Evolutionary conservation across 495 filamentous ascomycete species (phyloP).

Genomic region (Tricharina praecox): DNA sequence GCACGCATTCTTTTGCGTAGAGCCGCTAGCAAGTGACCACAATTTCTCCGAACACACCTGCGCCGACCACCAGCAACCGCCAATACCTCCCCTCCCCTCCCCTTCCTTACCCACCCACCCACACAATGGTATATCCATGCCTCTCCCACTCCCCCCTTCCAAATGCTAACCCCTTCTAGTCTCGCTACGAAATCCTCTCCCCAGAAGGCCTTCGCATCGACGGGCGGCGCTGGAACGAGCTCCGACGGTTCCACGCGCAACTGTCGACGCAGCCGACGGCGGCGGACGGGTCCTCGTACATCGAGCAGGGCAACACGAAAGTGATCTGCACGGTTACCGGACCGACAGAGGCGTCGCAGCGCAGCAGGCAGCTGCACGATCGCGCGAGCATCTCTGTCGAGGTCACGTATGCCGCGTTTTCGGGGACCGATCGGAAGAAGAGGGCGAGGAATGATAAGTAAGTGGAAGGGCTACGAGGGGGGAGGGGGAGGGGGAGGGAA

Average conservation of each 20-base stretch:
- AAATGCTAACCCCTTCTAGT: no score
- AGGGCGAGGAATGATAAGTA: constrained; percentile 61
- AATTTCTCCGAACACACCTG: no score
- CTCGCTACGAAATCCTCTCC: constrained; percentile 25
- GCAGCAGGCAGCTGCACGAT: constrained; percentile 41
- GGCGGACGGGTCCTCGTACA: constrained; percentile 75
- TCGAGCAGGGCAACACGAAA: constrained; percentile 93
- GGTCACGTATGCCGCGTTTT: constrained; percentile 74
- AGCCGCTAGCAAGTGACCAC: no score
- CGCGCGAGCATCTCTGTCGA: constrained; percentile 39
- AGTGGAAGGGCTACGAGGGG: no score
- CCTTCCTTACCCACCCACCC: background rate
- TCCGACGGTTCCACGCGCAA: constrained; percentile 73
- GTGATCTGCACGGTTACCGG: constrained; percentile 84
- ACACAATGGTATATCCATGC: no score
- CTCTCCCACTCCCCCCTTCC: no score
- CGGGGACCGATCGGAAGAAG: constrained; percentile 67
- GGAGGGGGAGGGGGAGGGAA: no score
- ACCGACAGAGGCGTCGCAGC: constrained; percentile 42
- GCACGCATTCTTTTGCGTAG: no score
- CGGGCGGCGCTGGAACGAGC: constrained; percentile 90
- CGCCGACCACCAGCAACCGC: no score
- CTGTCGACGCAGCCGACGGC: constrained; percentile 70
- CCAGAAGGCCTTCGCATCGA: constrained; percentile 27
- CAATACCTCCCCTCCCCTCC: no score